phyloP scores from a whole-genome alignment of 257 asterid species.

The Primulina eburnea region DNA sequence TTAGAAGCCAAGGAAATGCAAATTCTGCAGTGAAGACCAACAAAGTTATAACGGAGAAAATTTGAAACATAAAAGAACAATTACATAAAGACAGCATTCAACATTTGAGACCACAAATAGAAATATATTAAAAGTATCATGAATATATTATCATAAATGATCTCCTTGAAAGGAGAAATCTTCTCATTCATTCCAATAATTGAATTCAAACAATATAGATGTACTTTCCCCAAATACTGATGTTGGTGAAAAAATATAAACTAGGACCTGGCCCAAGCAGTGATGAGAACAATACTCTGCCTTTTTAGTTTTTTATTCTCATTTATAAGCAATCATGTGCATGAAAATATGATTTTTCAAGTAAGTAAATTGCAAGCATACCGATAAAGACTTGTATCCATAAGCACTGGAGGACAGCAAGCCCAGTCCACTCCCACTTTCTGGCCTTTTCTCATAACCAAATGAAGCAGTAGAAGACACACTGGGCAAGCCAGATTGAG shows the following conservation, averaged over 20 bases:
- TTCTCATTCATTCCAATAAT: not conserved
- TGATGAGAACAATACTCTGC: conserved; percentile 2
- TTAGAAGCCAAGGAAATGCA: conserved; percentile 22
- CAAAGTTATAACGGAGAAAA: not conserved
- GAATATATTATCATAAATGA: not conserved
- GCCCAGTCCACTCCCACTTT: conserved; percentile 56
- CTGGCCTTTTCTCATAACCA: conserved; percentile 70
- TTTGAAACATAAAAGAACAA: not conserved
- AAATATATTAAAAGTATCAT: conserved; percentile 1
- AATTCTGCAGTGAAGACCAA: conserved; percentile 6
- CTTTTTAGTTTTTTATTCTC: conserved; percentile 6
- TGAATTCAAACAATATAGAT: not conserved
- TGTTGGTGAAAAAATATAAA: conserved; percentile 13
- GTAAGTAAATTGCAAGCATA: conserved; percentile 32
- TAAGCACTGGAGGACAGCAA: conserved; percentile 65
- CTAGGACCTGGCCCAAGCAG: conserved; percentile 1
- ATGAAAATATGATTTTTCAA: conserved; percentile 2
- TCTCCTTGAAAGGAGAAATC: conserved; percentile 5
- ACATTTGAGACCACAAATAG: not conserved
- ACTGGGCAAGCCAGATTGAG: conserved; percentile 52
- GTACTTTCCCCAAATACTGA: not conserved
- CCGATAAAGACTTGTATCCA: conserved; percentile 70
- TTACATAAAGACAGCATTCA: not conserved
- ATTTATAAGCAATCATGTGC: conserved; percentile 4
- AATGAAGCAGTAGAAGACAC: conserved; percentile 50